Base-by-base conservation (phyloP, 257 asterid genomes). In the Mitragyna speciosa region DNA sequence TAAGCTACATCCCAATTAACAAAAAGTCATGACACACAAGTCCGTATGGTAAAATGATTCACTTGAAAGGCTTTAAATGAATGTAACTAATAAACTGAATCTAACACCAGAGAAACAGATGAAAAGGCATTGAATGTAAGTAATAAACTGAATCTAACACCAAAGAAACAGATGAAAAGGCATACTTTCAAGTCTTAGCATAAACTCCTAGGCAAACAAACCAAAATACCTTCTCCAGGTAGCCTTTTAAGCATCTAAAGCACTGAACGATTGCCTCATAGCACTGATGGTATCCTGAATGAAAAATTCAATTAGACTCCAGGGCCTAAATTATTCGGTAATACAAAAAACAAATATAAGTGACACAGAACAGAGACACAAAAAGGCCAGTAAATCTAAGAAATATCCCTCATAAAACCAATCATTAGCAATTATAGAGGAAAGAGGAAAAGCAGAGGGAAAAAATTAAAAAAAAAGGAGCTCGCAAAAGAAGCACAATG, bases 201-300 rank as follows among this genome's bases (percentile, higher is more conserved):
- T 78, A 87, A 93, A 85, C 85, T 86, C 98, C 97, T 87, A 89
- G 11, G 86, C 86, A 83, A 88, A 88, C 95, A 88, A 88, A 89
- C 99, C 93, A 90, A 89, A 97, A 91, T 95, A 95, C 98, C 98
- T 93, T 95, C 98, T 92, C 92, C 94, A 88, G 90, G 89, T 90
- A 80, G 95, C 91, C 93, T 88, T 90, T 85, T 87, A 91, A 91
- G 90, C 95, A 91, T 89, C 96, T 89, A 93, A 91, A 92, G 90
- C 95, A 93, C 90, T 87, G 97, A 86, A 93, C 81, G 91, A 90
- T 88, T 93, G 92, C 98, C 92, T 89, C 97, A 92, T 86, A 88
- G 94, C 98, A 88, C 83, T 81, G 83, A 95, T 79, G 84, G 91
- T 80, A 83, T 89, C 99, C 99, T 95, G 99, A 90, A 93, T 82